Evolutionary conservation across 306 rosid species (phyloP), one percentile per base, ranked within the genome.

Genomic region (Begonia peltatifolia): DNA sequence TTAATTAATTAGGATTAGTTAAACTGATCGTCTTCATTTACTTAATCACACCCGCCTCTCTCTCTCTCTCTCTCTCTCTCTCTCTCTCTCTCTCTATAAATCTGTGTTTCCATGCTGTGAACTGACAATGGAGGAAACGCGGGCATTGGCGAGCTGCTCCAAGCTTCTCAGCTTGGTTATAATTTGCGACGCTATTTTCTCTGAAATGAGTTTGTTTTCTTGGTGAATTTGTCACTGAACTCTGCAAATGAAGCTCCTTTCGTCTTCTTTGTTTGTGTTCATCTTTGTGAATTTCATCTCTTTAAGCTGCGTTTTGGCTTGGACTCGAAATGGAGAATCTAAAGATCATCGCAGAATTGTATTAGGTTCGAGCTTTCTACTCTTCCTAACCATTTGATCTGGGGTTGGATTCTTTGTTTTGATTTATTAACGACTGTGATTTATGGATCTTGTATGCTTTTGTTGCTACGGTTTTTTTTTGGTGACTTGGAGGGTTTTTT

Each of bases 31-130:
- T 50, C 18, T 11, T 52, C 48, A 55, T 61, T 64, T 22, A 52
- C 38, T 63, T 55, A 59, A 62, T 68, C 70, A 60, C 60, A 73
- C 94, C 84, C 76, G 85, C 84, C 71, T 60, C 73, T 84, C 81
- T 62, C 49, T 46, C n/a, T 60, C 52, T 62, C 43, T 14, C 52
- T 47, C 53, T 46, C 46, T 22, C 56, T 38, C 10, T 38, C n/a
- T 60, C 52, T 62, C 43, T 14, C 52, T 47, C 53, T 46, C 46
- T 22, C 56, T 38, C 10, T 38, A 25, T 14, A 14, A 38, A 35
- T 50, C 54, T 46, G 41, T 47, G 23, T 41, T 41, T 9, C 18
- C 20, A 36, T 14, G 55, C 55, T 49, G 46, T 16, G 16, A 59
- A 13, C 36, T 38, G 16, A 14, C 12, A 15, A 50, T 49, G 50